Evolutionary conservation across 2,329 filamentous ascomycete genomes (phyloP), one percentile per base, ranked within the genome.

Genomic region (Paecilomyces fulvus): DNA sequence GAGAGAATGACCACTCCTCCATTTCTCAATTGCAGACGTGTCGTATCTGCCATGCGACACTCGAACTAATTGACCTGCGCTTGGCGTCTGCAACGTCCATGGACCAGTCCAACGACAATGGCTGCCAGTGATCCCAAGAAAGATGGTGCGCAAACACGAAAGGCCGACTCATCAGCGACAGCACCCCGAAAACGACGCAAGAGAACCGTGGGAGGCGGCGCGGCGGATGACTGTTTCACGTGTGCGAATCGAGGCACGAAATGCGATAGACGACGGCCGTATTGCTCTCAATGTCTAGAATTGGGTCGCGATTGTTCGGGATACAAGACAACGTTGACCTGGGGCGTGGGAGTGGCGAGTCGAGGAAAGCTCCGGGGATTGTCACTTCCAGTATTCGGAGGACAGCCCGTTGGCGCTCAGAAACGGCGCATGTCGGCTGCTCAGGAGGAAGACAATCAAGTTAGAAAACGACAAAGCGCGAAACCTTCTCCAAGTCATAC

Each of bases 301-400:
- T 82, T 90, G 61, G 92, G 91, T 62, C 91, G 90, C 71, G 91
- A 95, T 69, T 97, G 92, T 77, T 91, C 90, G 28, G 92, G 92
- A 58, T 97, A 97, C 80, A 95, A 95, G 77, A 97, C 92, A 14
- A 92, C 92, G 65, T 80, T 97, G 74, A 97, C 92, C 51, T 97
- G 92, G 92, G 91, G 91, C 48, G 90, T 96, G 51, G 92, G 92
- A 53, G 92, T 97, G 58, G 92, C 92, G 56, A 96, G 92, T 75
- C 86, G 92, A 67, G 92, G 92, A 69, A 97, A 97, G 79, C 84
- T 97, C 61, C 85, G 92, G 60, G 92, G 92, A 43, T 80, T 96
- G 63, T 92, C 92, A 56, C 78, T 95, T 57, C 84, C 84, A 9
- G 75, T 87, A 53, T 78, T 79, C 43, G 79, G 78, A 54, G 73